Evolutionary conservation across 495 filamentous ascomycete species (phyloP), one percentile per base, ranked within the genome.

Genomic region (Hyphodiscus hymeniophilus): DNA sequence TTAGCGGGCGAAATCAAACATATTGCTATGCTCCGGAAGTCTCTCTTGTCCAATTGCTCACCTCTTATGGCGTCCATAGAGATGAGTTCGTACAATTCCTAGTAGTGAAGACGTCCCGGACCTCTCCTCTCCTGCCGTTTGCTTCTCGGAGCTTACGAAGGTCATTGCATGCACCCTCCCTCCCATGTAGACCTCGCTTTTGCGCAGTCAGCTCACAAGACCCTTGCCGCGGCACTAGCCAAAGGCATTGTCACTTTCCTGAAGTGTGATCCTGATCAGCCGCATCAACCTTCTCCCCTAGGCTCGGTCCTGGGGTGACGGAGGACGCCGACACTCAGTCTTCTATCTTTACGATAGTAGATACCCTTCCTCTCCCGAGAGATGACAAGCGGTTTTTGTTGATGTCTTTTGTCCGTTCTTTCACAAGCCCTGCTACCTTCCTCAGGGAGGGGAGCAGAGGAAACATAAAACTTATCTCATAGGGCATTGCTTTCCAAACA

Each of bases 381-480:
- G 56, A 59, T 34, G 56, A 48, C 22, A 11, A 58, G 74, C 85
- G 85, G 72, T 79, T 89, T 91, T 91, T 87, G 63, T 66, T 72
- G 84, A 89, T 79, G 85, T 80, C 71, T 75, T 89, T 89, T 87
- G 83, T 79, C 68, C 84, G 84, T 72, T 76, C 71, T 63, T 78
- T 5, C 26, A 28, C 26, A 28, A 28, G 48, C 52, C 56, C 50
- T 50, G 52, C 26, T 38, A 32, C 13, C 32, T 28, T 40, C 39
- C 21, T 22, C 17, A 48, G n/a, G 15, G 16, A 23, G 17, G 30
- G 20, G 30, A 51, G 76, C 77, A 77, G 82, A 81, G 83, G 83
- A 89, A 85, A 73, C 84, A 89, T 47, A 89, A 91, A 85, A 84
- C 84, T 71, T 77, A 78, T 89, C 85, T 75, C 64, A 62, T 81